A percentile compares a stretch with the other conserved stretches of the same genome.
These are phyloP conservation scores for Cicer pinnatifidum DNA, from an alignment of 306 rosid species.

Conservation along the genomic window DNA sequence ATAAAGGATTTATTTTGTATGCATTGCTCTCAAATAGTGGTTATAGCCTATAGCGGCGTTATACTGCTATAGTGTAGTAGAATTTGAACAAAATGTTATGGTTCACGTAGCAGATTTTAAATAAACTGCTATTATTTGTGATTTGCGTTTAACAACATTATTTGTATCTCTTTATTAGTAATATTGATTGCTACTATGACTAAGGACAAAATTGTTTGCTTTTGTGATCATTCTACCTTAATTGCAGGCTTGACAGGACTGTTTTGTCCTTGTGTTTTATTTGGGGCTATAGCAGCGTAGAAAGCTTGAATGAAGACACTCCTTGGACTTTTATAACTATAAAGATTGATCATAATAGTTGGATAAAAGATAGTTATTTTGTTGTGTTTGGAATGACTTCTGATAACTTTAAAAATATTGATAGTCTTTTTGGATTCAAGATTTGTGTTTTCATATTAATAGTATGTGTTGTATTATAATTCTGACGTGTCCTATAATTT, in stretches of 20 bases:
- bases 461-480: neutral
- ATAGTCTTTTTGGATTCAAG: neutral
- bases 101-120: neutral
- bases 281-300: conserved; percentile 73
- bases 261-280: conserved; percentile 75
- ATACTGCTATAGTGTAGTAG: too few relatives aligned
- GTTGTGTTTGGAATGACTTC: neutral
- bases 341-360: neutral
- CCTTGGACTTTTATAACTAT: conserved; percentile 51
- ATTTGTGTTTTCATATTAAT: conserved; percentile 2
- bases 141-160: neutral
- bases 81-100: too few relatives aligned
- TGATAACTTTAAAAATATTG: neutral
- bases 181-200: conserved; percentile 28
- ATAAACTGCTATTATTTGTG: neutral
- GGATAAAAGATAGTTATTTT: neutral
- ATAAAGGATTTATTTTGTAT: neutral
- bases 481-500: neutral
- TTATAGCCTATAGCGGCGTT: neutral
- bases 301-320: conserved; percentile 59
- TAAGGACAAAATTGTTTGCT: conserved; percentile 11
- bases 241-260: conserved; percentile 70
- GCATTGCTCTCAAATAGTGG: neutral
- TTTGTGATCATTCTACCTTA: conserved; percentile 15
- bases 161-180: conserved; percentile 11